Evolutionary conservation across 2,329 filamentous ascomycete species (phyloP), one percentile per base, ranked within the genome.

Genomic region (Harringtonia aguacate): DNA sequence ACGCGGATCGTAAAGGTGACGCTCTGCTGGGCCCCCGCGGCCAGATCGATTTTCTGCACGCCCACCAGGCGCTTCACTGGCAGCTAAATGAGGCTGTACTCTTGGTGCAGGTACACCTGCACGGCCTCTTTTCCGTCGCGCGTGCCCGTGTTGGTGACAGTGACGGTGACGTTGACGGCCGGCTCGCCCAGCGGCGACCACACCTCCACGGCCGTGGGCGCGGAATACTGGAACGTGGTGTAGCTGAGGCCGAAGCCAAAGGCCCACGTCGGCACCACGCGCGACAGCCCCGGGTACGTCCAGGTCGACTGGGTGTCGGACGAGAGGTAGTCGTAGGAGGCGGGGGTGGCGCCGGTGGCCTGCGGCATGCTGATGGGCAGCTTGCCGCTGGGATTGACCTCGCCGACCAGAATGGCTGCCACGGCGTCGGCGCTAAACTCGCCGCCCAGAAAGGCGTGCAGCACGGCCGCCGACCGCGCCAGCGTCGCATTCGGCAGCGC

Each of bases 351-450:
- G n/a, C 64, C 58, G 5, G 61, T 54, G 3, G 55, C 59, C 62
- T 69, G 69, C 1, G 86, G 86, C 64, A 89, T 88, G 4, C 72
- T 83, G 21, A 88, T 67, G 0, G 83, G 81, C 1, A 88, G 68
- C 59, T 87, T 87, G 12, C 79, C 75, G 75, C 51, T 81, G 1
- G 77, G 77, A 50, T 77, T 80, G n/a, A 73, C 65, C 39, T 72
- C 65, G 33, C 76, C 77, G 49, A 77, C 73, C 20, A 81, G 61
- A 1, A 81, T 70, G 48, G 81, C 77, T 4, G 73, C 76, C 43
- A 81, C 71, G 1, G 73, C 76, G 48, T 80, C 78, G 3, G 77
- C 77, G 18, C 72, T 70, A 58, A 81, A 77, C 53, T 80, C 77
- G n/a, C 77, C 77, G 50, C 75, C 75, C 50, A 79, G 80, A 76